Percentiles rank a stretch among this genome's conserved stretches.
phyloP scores from a whole-genome alignment of 1,284 basidiomycete genomes.

The Marasmius tenuissimus region DNA sequence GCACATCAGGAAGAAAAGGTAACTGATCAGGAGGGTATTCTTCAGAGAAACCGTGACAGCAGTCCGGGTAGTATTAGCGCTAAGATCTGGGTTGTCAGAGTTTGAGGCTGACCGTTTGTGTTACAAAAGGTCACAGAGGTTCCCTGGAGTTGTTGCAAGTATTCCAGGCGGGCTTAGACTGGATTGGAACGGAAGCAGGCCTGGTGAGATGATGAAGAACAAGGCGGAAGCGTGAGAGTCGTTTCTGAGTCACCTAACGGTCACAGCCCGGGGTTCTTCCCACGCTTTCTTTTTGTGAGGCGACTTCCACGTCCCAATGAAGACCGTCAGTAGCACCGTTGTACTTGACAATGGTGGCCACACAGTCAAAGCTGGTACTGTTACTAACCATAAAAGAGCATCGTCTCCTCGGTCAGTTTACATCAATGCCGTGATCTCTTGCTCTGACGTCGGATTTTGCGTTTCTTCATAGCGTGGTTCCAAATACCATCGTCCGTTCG shows the following conservation, averaged over 20 bases:
- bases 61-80: background rate
- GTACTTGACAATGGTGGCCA: constrained; percentile 87
- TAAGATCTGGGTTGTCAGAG: background rate
- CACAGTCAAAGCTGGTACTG: constrained; percentile 75
- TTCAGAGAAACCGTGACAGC: too few species aligned
- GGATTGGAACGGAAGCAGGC: background rate
- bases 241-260: too few species aligned
- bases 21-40: background rate
- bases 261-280: background rate
- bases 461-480: constrained; percentile 52
- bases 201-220: background rate
- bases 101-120: background rate
- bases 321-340: constrained; percentile 41
- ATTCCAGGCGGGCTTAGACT: background rate
- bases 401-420: background rate
- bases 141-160: too few species aligned
- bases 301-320: constrained; percentile 29
- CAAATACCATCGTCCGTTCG: constrained; percentile 80
- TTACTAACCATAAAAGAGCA: constrained; percentile 33
- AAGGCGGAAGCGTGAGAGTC: background rate
- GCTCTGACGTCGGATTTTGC: constrained; percentile 1
- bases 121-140: background rate
- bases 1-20: constrained; percentile 51
- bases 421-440: constrained; percentile 9
- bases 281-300: constrained; percentile 1